Evolutionary conservation across 2,329 filamentous ascomycete species (phyloP), one percentile per base, ranked within the genome.

Genomic region (Arthrobotrys iridis): DNA sequence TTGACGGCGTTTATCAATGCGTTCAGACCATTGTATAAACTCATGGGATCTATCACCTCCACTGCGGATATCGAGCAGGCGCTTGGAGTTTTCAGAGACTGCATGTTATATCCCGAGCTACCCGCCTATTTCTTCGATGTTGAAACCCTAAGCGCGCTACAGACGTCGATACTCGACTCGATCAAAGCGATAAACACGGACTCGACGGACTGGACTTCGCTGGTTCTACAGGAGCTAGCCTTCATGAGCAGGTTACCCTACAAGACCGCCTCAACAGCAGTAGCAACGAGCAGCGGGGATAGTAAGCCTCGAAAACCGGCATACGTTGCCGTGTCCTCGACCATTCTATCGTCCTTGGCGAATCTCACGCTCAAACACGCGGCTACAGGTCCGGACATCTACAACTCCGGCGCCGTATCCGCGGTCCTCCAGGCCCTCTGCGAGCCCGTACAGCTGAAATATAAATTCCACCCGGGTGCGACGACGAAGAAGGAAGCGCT

Each of bases 241-340:
- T 87, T 91, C 57, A 88, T 96, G 72, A 86, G 89, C 6, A 86
- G 88, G 1, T 84, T 96, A 33, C 90, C 92, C 0, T 93, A 92
- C 78, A 82, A 84, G 0, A 79, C 65, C 82, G 28, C 57, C 24
- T n/a, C n/a, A n/a, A n/a, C n/a, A n/a, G n/a, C n/a, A 24, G 30
- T 18, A 5, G 18, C 30, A 11, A 18, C 50, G 18, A 13, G 75
- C 82, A 80, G 11, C 80, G 77, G 73, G 79, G 59, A 76, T 10
- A 52, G 18, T 10, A 76, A 76, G 52, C n/a, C 79, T 58, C 82
- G 83, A 58, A 88, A 88, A 67, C 91, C 92, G 4, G 96, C 93
- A 0, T 98, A 93, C 80, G 89, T 99, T 65, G 94, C 95, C 33
- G 87, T 98, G 80, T 93, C 93, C 0, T 96, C 95, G 81, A 88